phyloP scores from a whole-genome alignment of 1,139 yeast genomes.

The Zygoascus meyerae region DNA sequence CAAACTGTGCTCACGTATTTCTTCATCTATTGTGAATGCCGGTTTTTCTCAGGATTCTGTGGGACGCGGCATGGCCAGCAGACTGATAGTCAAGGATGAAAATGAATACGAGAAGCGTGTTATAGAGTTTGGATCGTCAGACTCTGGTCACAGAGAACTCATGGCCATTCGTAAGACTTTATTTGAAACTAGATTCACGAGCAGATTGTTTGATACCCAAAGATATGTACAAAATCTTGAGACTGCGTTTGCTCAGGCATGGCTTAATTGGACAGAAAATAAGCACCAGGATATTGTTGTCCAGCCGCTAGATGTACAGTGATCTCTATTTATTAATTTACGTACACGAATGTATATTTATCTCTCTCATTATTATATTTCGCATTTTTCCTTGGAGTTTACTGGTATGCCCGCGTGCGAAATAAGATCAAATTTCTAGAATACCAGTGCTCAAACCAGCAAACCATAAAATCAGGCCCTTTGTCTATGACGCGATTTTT shows the following conservation, averaged over 20 bases:
- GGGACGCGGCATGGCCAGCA: conserved; percentile 19
- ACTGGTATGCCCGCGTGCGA: too few relatives aligned
- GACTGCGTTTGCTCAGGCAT: conserved; percentile 26
- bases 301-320: too few relatives aligned
- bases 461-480: too few relatives aligned
- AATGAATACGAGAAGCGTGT: conserved; percentile 28
- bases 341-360: too few relatives aligned
- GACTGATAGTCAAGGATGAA: conserved; percentile 26
- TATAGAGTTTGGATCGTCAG: conserved; percentile 21
- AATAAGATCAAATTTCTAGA: too few relatives aligned
- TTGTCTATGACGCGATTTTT: too few relatives aligned
- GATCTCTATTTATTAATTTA: too few relatives aligned
- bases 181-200: conserved; percentile 25
- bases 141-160: conserved; percentile 21
- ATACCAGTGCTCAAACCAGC: too few relatives aligned
- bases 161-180: conserved; percentile 22
- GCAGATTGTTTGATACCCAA: conserved; percentile 29
- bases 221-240: conserved; percentile 31
- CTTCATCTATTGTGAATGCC: conserved; percentile 30
- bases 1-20: conserved; percentile 33
- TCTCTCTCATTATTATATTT: too few relatives aligned
- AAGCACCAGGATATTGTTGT: conserved; percentile 1
- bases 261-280: conserved; percentile 28
- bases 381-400: too few relatives aligned
- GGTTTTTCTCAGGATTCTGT: conserved; percentile 21